Evolutionary conservation across 1,284 basidiomycete species (phyloP).

Genomic region (Austroboletus niveus): DNA sequence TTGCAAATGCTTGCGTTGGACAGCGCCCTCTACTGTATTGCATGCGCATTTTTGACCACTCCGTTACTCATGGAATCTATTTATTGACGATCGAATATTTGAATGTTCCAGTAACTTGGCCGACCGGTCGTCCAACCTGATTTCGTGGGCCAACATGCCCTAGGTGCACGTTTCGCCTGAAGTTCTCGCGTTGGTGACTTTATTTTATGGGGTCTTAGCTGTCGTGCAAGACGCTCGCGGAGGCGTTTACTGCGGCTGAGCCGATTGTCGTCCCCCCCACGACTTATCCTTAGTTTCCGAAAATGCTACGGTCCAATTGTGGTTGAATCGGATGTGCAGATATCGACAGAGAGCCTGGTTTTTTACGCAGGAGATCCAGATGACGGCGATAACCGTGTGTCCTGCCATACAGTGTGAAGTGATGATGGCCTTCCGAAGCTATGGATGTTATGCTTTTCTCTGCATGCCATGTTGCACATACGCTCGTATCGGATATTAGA

Average conservation of each 20-base stretch:
- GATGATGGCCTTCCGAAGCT: too few relatives aligned
- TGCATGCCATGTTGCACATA: too few relatives aligned
- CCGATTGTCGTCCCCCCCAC: conserved; percentile 8
- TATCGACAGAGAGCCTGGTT: conserved; percentile 3
- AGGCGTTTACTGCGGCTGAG: conserved; percentile 1
- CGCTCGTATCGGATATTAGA: too few relatives aligned
- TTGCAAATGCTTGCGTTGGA: conserved; percentile 6
- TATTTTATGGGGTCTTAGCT: background rate
- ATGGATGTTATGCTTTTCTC: too few relatives aligned
- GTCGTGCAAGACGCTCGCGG: background rate
- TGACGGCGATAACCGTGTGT: background rate
- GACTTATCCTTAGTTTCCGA: conserved; percentile 10
- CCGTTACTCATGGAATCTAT: background rate
- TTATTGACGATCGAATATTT: background rate
- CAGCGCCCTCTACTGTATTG: conserved; percentile 5
- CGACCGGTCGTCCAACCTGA: background rate
- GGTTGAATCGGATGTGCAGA: conserved; percentile 1
- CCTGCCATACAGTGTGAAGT: too few relatives aligned
- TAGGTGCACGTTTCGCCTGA: background rate
- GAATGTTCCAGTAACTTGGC: conserved; percentile 1
- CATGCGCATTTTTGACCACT: background rate
- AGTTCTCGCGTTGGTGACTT: background rate
- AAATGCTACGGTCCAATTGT: conserved; percentile 1
- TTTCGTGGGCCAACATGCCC: background rate
- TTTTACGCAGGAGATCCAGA: conserved; percentile 1